Evolutionary conservation across 768 basidiomycete genomes (phyloP), one percentile per base, ranked within the genome.

Genomic region (Hydnum rufescens): DNA sequence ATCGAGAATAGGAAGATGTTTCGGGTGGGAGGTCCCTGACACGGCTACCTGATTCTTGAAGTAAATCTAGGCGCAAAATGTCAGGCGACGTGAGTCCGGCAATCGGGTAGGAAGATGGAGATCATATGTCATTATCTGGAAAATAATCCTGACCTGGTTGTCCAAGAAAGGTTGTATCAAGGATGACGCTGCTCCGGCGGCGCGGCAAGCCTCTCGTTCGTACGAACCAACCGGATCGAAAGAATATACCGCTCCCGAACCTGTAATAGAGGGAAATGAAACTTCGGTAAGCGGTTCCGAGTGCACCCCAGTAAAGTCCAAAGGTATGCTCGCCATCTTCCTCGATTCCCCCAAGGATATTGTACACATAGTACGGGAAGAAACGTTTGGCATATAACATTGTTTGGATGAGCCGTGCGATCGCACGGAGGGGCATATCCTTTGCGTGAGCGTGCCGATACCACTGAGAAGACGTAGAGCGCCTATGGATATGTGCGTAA

Each of bases 181-280:
- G 47, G 79, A 75, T 63, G 88, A 83, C n/a, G 92, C 93, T 16
- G 92, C 83, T 49, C 95, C 95, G 47, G 92, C 90, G 34, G 92
- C 92, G 57, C 95, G 81, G 69, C 92, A 97, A 30, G 85, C 77
- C 68, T 95, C 90, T 55, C 95, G 83, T 67, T 97, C 92, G 65
- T 99, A 99, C 47, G 86, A 90, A 26, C 95, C 95, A 30, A 97
- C 89, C 34, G 95, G 95, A 67, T 99, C 95, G 66, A 95, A 99
- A n/a, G 93, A 96, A 72, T 99, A 99, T 29, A 99, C 92, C 5
- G 93, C 88, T 51, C 95, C 95, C 32, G 86, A 77, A 6, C 92
- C 89, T 93, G 31, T 34, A 31, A 16, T 42, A 13, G 22, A 50
- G 44, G 48, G 8, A 52, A 52, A n/a, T 13, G 23, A 19, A 36